Evolutionary conservation across 2,329 filamentous ascomycete genomes (phyloP), one percentile per base, ranked within the genome.

Genomic region (Penicillium sumatraense): DNA sequence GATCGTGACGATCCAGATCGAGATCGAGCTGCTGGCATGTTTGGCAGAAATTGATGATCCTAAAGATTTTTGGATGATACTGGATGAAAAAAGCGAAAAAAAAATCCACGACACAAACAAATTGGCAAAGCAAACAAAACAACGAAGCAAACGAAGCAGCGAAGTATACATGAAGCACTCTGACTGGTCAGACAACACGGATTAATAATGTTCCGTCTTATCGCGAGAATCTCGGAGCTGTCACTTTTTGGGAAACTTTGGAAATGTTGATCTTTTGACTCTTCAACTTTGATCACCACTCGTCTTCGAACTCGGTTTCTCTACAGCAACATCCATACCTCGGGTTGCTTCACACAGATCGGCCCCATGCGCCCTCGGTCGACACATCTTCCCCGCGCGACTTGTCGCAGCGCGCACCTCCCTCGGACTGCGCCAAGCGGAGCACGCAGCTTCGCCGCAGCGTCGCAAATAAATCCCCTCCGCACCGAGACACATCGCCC

Each of bases 321-420:
- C 29, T 14, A 31, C 11, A 13, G 2, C 4, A 31, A 31, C 29
- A 14, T 14, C 3, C 29, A 13, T 11, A 10, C 16, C 14, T 7
- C 33, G 9, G 18, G 14, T 20, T n/a, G 3, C 9, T 33, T 40
- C 33, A 27, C 31, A 26, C 45, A 44, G 48, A 48, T 33, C 54
- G 60, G 56, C 59, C 50, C 49, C 42, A 73, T 73, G 71, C 57
- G 66, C 56, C 63, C 64, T 36, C 64, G 58, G 45, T 54, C 61
- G 38, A 47, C 50, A 13, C 49, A 56, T 20, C 58, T 71, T 51
- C 57, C 65, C 41, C 60, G 54, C 51, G 61, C 59, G 63, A 59
- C 62, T 35, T 63, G 60, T 51, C 65, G 59, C 33, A 59, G 52
- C 5, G 41, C 61, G 9, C 50, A 41, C 8, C 46, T 40, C 6